Evolutionary conservation across 2,329 filamentous ascomycete species (phyloP), one percentile per base, ranked within the genome.

Genomic region (Cryphonectria japonica): DNA sequence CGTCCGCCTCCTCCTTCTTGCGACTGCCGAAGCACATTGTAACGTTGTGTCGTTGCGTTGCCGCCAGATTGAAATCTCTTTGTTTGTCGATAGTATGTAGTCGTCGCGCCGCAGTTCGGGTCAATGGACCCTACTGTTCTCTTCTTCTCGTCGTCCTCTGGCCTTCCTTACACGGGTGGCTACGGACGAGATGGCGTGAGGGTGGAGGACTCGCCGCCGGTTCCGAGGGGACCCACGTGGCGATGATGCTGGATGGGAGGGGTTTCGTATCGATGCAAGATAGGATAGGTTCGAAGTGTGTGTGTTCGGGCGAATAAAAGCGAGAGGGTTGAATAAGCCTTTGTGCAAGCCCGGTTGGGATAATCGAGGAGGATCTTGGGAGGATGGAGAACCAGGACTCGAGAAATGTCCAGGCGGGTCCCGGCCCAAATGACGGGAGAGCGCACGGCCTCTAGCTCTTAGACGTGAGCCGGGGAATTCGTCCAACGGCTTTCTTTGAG

Each of bases 11-110:
- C 74, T 84, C 81, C 76, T 84, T 85, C 70, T 85, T 83, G 75
- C 87, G 84, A 74, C 83, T 81, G 73, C 89, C 88, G 80, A 92
- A 92, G 80, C 90, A 92, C 90, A 92, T 92, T 71, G 74, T 84
- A 77, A 66, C 67, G 72, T 50, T 37, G 41, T 61, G 66, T 69
- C 52, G 59, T 43, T 64, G 67, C 34, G 46, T 26, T 50, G 26
- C 54, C 69, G 54, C 57, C 62, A 69, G 39, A 34, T 60, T 54
- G 46, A 19, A 46, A 50, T 57, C 32, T 26, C 65, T 50, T 34
- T 54, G 34, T 22, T 50, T 19, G 46, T 50, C 14, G 61, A 41
- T 62, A 1, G n/a, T 41, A 19, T 66, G 43, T 46, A 50, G 19
- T 50, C 50, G 61, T 50, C 62, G 62, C 41, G 54, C 26, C 11